Conservation (phyloP, 768 basidiomycete genomes). For the Lactarius akahatsu region DNA sequence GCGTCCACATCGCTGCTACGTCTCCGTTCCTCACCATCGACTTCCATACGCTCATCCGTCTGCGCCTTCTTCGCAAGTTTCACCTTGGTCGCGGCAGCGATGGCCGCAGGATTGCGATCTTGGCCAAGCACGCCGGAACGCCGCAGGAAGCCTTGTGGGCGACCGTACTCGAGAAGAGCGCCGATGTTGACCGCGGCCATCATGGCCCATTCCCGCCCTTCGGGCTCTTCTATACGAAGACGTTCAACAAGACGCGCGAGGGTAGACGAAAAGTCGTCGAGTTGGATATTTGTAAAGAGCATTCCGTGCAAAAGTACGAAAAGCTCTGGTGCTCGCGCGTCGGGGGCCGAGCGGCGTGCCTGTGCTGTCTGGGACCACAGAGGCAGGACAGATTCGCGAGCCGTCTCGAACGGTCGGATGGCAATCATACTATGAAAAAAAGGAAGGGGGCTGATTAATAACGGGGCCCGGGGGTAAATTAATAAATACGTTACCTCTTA, state of each 20-base stretch:
- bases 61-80: conserved; percentile 37
- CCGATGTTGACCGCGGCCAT: conserved; percentile 87
- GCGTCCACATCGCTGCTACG: conserved; percentile 31
- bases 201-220: conserved; percentile 93
- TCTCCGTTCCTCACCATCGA: conserved; percentile 50
- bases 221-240: conserved; percentile 74
- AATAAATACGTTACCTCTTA: conserved; percentile 67
- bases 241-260: conserved; percentile 86
- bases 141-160: conserved; percentile 65
- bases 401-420: conserved; percentile 80
- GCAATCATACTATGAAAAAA: conserved; percentile 77
- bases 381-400: conserved; percentile 85
- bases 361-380: conserved; percentile 83
- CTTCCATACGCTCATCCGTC: conserved; percentile 55
- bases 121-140: conserved; percentile 50
- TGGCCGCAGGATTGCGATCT: conserved; percentile 37
- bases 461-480: neutral
- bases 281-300: conserved; percentile 93
- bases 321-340: conserved; percentile 69
- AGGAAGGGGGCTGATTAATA: too few species aligned
- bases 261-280: conserved; percentile 85
- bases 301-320: conserved; percentile 95
- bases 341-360: conserved; percentile 70
- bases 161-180: conserved; percentile 85
- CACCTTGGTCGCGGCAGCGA: conserved; percentile 41